These are phyloP conservation scores for Colletotrichum higginsianum DNA, from an alignment of 2,329 filamentous ascomycete species.

Conservation along the genomic window DNA sequence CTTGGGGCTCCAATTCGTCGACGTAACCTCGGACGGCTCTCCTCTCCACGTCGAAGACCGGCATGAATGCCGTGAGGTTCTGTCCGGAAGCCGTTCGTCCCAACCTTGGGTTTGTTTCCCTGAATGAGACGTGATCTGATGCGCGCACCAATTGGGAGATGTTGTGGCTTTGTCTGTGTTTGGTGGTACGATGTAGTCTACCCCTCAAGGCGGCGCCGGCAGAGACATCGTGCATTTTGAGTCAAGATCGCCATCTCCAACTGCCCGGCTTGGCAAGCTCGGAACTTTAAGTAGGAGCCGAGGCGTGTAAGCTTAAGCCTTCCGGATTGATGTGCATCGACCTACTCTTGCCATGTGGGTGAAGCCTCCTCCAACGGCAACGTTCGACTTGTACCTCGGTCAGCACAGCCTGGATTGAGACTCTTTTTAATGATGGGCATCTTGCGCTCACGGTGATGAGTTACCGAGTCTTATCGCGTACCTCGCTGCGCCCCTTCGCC, in stretches of 20 bases:
- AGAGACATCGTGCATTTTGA: neutral
- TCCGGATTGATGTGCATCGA: neutral
- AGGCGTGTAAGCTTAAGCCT: too few species aligned
- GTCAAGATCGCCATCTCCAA: slow-evolving; percentile 1
- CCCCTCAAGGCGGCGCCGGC: neutral
- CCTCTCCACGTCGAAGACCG: neutral
- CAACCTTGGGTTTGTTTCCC: neutral
- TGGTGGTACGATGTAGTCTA: neutral
- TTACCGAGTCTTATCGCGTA: too few species aligned
- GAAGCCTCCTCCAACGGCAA: too few species aligned
- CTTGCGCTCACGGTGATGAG: too few species aligned
- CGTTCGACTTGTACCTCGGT: too few species aligned
- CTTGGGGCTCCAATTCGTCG: slow-evolving; percentile 10
- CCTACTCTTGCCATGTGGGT: too few species aligned
- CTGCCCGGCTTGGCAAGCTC: neutral
- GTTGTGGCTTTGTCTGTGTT: neutral
- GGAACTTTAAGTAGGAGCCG: neutral
- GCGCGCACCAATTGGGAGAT: neutral
- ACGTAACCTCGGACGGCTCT: neutral
- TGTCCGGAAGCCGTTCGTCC: neutral
- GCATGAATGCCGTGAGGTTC: slow-evolving; percentile 9
- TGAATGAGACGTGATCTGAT: neutral
- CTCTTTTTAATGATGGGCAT: too few species aligned
- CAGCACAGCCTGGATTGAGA: too few species aligned
- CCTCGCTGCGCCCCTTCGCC: too few species aligned